Evolutionary conservation across 2,329 filamentous ascomycete species (phyloP).

Genomic region (Ceratocystiopsis brevicomis): DNA sequence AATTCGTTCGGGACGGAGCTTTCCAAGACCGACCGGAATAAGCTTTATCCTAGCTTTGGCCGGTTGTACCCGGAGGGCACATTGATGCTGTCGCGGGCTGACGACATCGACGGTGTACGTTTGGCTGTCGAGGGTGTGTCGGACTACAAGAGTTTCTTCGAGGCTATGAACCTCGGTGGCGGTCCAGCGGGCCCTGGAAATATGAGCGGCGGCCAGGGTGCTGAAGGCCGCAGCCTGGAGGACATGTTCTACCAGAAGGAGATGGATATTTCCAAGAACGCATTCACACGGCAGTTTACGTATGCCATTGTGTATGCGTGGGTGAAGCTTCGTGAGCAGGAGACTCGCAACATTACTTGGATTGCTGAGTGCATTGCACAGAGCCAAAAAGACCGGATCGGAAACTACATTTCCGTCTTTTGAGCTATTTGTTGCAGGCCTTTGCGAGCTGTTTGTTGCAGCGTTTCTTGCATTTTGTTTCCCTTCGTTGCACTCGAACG

Average conservation of each 20-base stretch:
- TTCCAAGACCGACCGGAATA: slow-evolving; percentile 81
- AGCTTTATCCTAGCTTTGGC: slow-evolving; percentile 86
- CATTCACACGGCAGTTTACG: slow-evolving; percentile 92
- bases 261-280: slow-evolving; percentile 92
- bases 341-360: slow-evolving; percentile 99
- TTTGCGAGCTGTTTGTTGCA: neutral
- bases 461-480: neutral
- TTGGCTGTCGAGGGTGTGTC: slow-evolving; percentile 81
- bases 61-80: slow-evolving; percentile 86
- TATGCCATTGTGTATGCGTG: slow-evolving; percentile 91
- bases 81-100: slow-evolving; percentile 82
- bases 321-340: slow-evolving; percentile 96
- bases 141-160: slow-evolving; percentile 93
- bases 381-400: slow-evolving; percentile 97
- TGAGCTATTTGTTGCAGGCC: slow-evolving; percentile 17
- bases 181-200: slow-evolving; percentile 59
- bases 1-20: slow-evolving; percentile 97
- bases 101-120: slow-evolving; percentile 84
- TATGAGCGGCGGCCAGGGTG: slow-evolving; percentile 61
- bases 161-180: slow-evolving; percentile 64
- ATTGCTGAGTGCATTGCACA: slow-evolving; percentile 99
- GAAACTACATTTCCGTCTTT: slow-evolving; percentile 97
- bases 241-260: slow-evolving; percentile 99
- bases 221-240: slow-evolving; percentile 77
- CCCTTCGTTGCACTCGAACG: slow-evolving; percentile 4